phyloP scores from a whole-genome alignment of 306 rosid species.

The Citrullus mucosospermus region DNA sequence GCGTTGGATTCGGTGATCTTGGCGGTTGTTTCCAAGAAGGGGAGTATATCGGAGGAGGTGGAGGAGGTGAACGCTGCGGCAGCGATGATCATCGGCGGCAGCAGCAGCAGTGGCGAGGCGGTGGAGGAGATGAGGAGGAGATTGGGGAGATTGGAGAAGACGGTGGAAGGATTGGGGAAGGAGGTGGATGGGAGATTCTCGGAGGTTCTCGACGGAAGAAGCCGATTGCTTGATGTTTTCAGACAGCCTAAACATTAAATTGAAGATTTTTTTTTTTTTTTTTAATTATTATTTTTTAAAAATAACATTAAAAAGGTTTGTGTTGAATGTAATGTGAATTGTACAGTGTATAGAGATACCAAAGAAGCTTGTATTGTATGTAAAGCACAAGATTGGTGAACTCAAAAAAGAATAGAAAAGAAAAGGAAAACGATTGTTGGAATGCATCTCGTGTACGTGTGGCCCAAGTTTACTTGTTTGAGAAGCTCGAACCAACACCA shows the following conservation, averaged over 20 bases:
- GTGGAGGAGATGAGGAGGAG: constrained; percentile 6
- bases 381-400: too few relatives aligned
- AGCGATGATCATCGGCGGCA: neutral
- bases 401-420: too few relatives aligned
- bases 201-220: constrained; percentile 11
- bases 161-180: constrained; percentile 1
- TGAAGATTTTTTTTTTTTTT: neutral
- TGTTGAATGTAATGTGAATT: too few relatives aligned
- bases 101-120: neutral
- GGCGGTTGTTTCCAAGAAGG: neutral
- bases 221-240: neutral
- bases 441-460: neutral
- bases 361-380: too few relatives aligned
- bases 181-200: constrained; percentile 8
- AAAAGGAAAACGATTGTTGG: too few relatives aligned
- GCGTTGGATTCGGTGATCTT: neutral
- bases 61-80: neutral
- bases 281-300: too few relatives aligned
- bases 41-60: neutral
- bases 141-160: constrained; percentile 9
- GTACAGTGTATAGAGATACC: too few relatives aligned
- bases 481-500: too few relatives aligned
- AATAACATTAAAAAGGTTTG: too few relatives aligned
- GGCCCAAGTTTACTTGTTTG: neutral
- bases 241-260: neutral